Evolutionary conservation across 768 basidiomycete species (phyloP).

Genomic region (Pleurotus sapidus): DNA sequence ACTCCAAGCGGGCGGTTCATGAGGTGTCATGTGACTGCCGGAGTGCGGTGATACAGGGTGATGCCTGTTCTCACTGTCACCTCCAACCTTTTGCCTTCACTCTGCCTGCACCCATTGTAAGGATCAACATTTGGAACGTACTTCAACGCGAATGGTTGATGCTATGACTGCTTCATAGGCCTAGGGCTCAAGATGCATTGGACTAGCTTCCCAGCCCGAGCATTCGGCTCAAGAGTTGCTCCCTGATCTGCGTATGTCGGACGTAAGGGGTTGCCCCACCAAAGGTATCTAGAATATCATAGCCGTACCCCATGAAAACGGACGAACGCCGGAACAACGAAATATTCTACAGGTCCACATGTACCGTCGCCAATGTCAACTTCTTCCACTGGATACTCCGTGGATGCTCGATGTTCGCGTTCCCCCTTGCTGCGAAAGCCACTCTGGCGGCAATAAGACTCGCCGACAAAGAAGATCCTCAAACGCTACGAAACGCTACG

Average conservation of each 20-base stretch:
- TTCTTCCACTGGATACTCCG: neutral
- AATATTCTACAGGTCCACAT: neutral
- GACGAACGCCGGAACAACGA: neutral
- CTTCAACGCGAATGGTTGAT: too few species aligned
- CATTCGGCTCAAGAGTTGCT: neutral
- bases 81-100: too few species aligned
- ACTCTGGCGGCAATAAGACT: neutral
- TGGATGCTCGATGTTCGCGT: neutral
- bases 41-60: too few species aligned
- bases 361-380: neutral
- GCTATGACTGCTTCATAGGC: too few species aligned
- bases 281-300: neutral
- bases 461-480: neutral
- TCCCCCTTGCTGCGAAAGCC: neutral
- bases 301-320: neutral
- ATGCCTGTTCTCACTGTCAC: too few species aligned
- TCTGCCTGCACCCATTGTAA: too few species aligned
- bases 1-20: too few species aligned
- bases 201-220: neutral
- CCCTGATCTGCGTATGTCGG: neutral
- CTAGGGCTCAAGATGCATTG: too few species aligned
- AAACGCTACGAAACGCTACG: neutral
- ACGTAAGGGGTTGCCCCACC: neutral
- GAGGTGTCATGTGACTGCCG: too few species aligned
- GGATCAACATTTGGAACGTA: too few species aligned